Base-by-base conservation (phyloP, 2,329 filamentous ascomycete genomes). In the Fusarium abutilonis region DNA sequence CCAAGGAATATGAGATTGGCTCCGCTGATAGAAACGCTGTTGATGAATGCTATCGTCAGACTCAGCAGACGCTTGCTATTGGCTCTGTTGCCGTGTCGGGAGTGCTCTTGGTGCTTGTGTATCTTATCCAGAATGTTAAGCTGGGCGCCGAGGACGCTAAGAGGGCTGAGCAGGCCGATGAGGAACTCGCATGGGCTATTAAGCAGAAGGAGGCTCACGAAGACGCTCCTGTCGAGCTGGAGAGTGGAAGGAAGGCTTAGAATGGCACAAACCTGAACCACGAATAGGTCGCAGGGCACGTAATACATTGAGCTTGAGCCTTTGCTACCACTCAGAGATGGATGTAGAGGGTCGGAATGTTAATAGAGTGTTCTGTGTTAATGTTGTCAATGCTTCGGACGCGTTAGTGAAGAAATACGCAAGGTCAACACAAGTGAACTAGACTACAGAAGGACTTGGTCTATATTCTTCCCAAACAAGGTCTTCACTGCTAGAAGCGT, bases 161-260 rank as follows among this genome's bases (percentile, higher is more conserved):
- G 40, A 56, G 63, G 10, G 53, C 63, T 0, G 38, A 23, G 0
- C 47, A 63, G 29, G 63, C 63, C 14, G 63, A 65, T 19, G 51
- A 65, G 13, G 58, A 65, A 7, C 23, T 65, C 13, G 58, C 63
- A 1, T 65, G 63, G 63, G 63, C 63, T 9, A 52, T 65, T 0
- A 65, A 65, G 32, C 45, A 66, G 1, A 55, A 60, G 14, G 53
- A 65, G 43, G 14, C 21, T 0, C 42, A 65, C 0, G 34, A 56
- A 0, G 34, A 56, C 0, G 28, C 26, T 0, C 41, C 47, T 1
- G 0, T 52, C 2, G 58, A 65, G 3, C 13, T 64, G 2, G 55
- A 63, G 14, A 42, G 39, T 7, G 44, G 54, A 2, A 48, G 53
- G 11, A 29, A 29, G 28, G 28, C 9, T 4, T 29, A 29, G 28